These are phyloP conservation scores for Alternaria atra DNA, from an alignment of 2,329 filamentous ascomycete genomes.

Conservation along the genomic window DNA sequence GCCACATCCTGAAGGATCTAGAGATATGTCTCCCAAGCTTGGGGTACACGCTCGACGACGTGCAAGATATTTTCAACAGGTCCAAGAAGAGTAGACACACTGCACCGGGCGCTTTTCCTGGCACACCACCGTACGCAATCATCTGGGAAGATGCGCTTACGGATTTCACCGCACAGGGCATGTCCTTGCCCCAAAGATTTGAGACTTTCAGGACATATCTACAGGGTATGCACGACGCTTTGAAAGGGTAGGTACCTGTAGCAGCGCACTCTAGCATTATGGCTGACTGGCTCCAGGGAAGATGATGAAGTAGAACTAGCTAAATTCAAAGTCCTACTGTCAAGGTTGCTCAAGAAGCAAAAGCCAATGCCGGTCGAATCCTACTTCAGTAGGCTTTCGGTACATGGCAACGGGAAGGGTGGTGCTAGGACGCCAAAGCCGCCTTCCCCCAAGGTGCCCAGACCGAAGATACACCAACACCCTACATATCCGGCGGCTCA, in stretches of 20 bases:
- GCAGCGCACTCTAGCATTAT: background rate
- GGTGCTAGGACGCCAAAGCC: constrained; percentile 42
- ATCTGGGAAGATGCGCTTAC: constrained; percentile 62
- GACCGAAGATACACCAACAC: constrained; percentile 41
- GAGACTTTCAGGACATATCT: constrained; percentile 62
- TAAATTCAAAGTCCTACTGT: constrained; percentile 36
- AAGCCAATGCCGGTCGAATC: constrained; percentile 46
- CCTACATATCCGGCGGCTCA: constrained; percentile 37
- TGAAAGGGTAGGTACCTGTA: constrained; percentile 56
- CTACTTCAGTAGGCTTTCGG: constrained; percentile 43
- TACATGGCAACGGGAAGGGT: constrained; percentile 29
- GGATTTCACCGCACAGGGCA: constrained; percentile 58
- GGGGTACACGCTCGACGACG: constrained; percentile 61
- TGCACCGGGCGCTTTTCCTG: constrained; percentile 48
- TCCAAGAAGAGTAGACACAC: constrained; percentile 36
- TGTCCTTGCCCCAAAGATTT: constrained; percentile 58
- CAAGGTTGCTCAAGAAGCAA: constrained; percentile 48
- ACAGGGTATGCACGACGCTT: constrained; percentile 52
- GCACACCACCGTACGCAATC: constrained; percentile 55
- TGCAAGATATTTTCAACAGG: constrained; percentile 55
- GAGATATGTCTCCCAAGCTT: constrained; percentile 60
- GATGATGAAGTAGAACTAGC: constrained; percentile 43
- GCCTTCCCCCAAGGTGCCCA: constrained; percentile 32
- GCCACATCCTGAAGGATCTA: constrained; percentile 58
- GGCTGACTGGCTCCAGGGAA: constrained; percentile 36